Evolutionary conservation across 768 basidiomycete species (phyloP).

Genomic region (Psilocybe sp.): DNA sequence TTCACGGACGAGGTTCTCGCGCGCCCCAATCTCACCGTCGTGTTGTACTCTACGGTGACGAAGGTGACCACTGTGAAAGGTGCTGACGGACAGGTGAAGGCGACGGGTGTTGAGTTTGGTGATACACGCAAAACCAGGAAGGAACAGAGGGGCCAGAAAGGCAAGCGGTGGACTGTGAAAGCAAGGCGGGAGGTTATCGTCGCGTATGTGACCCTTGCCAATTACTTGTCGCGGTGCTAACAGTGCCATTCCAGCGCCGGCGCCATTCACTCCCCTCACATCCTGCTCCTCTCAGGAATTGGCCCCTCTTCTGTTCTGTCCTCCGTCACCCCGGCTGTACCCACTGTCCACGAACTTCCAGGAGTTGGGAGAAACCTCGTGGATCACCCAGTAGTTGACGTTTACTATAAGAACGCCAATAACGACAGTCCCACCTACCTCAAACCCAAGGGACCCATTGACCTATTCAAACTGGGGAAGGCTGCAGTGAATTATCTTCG

Average conservation of each 20-base stretch:
- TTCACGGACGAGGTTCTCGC: slow-evolving; percentile 56
- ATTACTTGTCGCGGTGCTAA: not conserved
- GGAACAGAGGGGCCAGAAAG: slow-evolving; percentile 19
- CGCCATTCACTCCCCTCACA: slow-evolving; percentile 42
- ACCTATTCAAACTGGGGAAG: slow-evolving; percentile 26
- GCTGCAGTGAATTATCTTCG: slow-evolving; percentile 38
- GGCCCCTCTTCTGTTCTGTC: slow-evolving; percentile 62
- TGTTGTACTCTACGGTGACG: slow-evolving; percentile 50
- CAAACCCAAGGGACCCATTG: slow-evolving; percentile 20
- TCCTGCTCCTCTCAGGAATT: slow-evolving; percentile 62
- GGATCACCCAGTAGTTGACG: slow-evolving; percentile 61
- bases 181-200: slow-evolving; percentile 55
- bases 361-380: slow-evolving; percentile 73
- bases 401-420: slow-evolving; percentile 51
- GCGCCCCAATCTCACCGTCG: slow-evolving; percentile 59
- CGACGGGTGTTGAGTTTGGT: slow-evolving; percentile 57
- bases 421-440: slow-evolving; percentile 41
- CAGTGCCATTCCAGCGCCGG: slow-evolving; percentile 41
- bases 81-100: slow-evolving; percentile 31
- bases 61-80: slow-evolving; percentile 43
- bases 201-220: slow-evolving; percentile 36
- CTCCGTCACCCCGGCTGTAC: slow-evolving; percentile 40
- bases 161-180: slow-evolving; percentile 35
- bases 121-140: too few species aligned
- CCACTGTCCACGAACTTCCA: slow-evolving; percentile 59